Conservation (phyloP, 139 green algal genomes). For the Pseudopediastrum boryanum region DNA sequence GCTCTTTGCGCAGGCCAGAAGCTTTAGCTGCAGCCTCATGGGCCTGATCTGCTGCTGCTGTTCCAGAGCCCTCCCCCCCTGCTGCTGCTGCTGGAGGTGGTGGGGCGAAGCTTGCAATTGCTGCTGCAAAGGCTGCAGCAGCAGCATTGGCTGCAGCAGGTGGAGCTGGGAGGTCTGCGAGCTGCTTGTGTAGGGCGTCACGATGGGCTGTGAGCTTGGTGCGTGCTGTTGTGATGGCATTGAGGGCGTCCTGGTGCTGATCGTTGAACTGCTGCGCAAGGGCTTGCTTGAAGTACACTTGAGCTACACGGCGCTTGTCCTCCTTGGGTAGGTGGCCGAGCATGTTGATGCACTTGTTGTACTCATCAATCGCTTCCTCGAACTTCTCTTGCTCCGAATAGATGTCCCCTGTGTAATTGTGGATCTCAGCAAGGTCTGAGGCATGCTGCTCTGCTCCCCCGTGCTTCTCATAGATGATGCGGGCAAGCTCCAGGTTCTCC, state of each 20-base stretch:
- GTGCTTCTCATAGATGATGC: slow-evolving; percentile 31
- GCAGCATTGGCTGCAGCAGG: slow-evolving; percentile 6
- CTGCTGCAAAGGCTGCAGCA: slow-evolving; percentile 23
- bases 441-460: slow-evolving; percentile 17
- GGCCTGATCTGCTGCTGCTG: slow-evolving; percentile 6
- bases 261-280: slow-evolving; percentile 41
- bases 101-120: slow-evolving; percentile 8
- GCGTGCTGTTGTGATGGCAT: slow-evolving; percentile 2
- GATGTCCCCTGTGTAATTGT: slow-evolving; percentile 45
- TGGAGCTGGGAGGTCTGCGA: background rate
- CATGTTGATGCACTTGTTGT: slow-evolving; percentile 14
- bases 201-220: background rate
- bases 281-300: slow-evolving; percentile 46
- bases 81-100: background rate
- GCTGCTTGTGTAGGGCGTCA: background rate
- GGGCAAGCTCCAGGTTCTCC: slow-evolving; percentile 57
- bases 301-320: slow-evolving; percentile 26
- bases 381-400: slow-evolving; percentile 41
- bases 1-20: slow-evolving; percentile 10
- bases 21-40: slow-evolving; percentile 12
- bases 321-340: slow-evolving; percentile 5
- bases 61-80: background rate
- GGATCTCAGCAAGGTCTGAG: slow-evolving; percentile 39
- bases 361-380: slow-evolving; percentile 32
- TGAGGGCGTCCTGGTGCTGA: slow-evolving; percentile 27